Evolutionary conservation across 345 rosid species (phyloP).

Genomic region (Microthlaspi erraticum): DNA sequence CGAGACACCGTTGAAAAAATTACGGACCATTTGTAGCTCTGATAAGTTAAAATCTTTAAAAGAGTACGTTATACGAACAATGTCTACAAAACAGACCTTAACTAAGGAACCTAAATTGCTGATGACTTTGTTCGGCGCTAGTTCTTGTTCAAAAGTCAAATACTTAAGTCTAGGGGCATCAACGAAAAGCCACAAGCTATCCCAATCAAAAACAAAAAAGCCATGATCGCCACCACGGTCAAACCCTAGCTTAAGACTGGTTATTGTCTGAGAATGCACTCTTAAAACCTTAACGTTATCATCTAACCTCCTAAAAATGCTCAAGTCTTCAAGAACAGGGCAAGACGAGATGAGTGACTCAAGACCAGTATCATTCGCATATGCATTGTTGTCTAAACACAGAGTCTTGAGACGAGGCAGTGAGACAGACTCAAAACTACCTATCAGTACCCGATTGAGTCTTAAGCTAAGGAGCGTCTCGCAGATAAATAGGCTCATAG

Average conservation of each 20-base stretch:
- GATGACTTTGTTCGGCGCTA: neutral
- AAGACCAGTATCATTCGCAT: neutral
- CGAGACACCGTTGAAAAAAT: slow-evolving; percentile 17
- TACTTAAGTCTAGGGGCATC: slow-evolving; percentile 25
- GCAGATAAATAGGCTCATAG: neutral
- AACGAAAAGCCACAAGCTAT: neutral
- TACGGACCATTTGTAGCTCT: neutral
- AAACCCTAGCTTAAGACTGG: neutral
- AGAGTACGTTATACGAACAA: neutral
- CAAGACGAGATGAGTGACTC: slow-evolving; percentile 20
- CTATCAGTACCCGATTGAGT: neutral
- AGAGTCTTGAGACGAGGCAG: neutral
- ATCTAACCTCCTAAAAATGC: neutral
- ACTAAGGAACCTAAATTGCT: neutral
- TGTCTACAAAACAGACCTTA: neutral
- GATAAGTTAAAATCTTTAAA: neutral
- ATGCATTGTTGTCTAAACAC: neutral
- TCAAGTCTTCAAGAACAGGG: slow-evolving; percentile 15
- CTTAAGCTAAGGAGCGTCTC: neutral
- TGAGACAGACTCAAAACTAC: neutral
- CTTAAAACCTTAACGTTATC: slow-evolving; percentile 3
- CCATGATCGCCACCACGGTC: neutral
- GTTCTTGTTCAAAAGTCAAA: neutral
- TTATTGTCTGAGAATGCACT: slow-evolving; percentile 18
- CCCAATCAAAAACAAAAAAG: neutral